Conservation (phyloP, 2,329 filamentous ascomycete genomes). For the Talaromyces rugulosus region DNA sequence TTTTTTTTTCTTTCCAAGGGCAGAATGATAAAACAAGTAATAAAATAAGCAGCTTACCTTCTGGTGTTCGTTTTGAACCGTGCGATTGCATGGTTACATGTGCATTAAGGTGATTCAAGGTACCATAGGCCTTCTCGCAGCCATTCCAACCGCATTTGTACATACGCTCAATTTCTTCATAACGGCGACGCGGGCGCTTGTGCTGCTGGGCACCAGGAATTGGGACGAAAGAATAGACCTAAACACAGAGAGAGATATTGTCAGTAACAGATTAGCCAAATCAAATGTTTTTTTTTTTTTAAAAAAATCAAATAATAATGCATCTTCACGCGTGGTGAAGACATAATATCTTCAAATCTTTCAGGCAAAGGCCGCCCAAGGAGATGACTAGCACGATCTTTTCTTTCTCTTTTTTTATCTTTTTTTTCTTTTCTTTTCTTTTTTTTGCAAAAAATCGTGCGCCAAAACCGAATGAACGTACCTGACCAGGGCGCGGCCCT, state of each 20-base stretch:
- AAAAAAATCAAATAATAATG: background rate
- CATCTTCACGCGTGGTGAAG: background rate
- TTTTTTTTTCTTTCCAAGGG: background rate
- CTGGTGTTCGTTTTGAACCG: constrained; percentile 87
- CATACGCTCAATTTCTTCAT: constrained; percentile 99
- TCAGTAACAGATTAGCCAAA: constrained; percentile 7
- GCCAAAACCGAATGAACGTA: constrained; percentile 47
- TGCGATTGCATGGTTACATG: constrained; percentile 99
- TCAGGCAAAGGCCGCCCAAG: constrained; percentile 11
- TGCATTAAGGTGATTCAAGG: constrained; percentile 93
- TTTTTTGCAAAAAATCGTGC: constrained; percentile 19
- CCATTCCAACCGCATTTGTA: constrained; percentile 99
- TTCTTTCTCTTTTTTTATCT: background rate
- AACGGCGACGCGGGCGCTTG: constrained; percentile 86
- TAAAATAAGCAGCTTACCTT: constrained; percentile 65
- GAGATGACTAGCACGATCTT: constrained; percentile 15
- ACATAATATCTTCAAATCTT: background rate
- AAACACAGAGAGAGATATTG: constrained; percentile 25
- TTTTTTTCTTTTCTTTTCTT: too few relatives aligned
- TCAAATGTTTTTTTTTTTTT: background rate
- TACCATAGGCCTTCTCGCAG: constrained; percentile 98
- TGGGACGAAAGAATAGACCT: constrained; percentile 97
- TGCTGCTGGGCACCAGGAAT: constrained; percentile 97
- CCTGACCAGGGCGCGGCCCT: constrained; percentile 58
- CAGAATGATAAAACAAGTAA: background rate